Percentiles rank a stretch among this genome's conserved stretches.
phyloP scores from a whole-genome alignment of 768 basidiomycete species.

The Boletus eberwhitei region DNA sequence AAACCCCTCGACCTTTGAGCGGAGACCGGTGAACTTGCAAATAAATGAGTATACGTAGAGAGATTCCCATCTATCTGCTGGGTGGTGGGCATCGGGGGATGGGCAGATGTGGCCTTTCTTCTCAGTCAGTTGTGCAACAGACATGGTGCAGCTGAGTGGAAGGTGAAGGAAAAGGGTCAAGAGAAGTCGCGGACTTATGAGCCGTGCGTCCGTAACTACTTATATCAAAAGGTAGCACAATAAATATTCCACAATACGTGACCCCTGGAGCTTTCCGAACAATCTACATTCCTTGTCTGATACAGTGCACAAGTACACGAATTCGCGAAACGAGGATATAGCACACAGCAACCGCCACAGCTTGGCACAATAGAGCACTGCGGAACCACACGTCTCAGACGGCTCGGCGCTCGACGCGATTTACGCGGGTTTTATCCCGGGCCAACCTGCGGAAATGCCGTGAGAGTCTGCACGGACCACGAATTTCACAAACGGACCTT shows the following conservation, averaged over 20 bases:
- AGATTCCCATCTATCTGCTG: constrained; percentile 82
- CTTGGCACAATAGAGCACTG: constrained; percentile 12
- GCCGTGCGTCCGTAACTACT: constrained; percentile 35
- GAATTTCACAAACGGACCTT: constrained; percentile 52
- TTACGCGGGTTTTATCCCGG: constrained; percentile 63
- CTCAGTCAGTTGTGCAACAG: constrained; percentile 33
- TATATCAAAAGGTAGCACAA: constrained; percentile 33
- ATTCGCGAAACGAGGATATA: constrained; percentile 11
- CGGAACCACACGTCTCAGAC: constrained; percentile 1
- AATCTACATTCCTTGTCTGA: constrained; percentile 22
- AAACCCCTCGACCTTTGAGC: constrained; percentile 72
- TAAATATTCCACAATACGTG: constrained; percentile 37
- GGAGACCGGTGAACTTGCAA: constrained; percentile 74
- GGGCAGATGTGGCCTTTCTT: constrained; percentile 55
- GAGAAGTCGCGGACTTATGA: constrained; percentile 34
- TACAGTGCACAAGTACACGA: constrained; percentile 22
- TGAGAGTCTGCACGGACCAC: constrained; percentile 31
- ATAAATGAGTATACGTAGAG: constrained; percentile 85
- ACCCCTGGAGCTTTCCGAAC: constrained; percentile 24
- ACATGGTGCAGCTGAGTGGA: constrained; percentile 35
- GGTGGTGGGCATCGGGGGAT: constrained; percentile 64
- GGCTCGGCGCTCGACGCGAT: constrained; percentile 28
- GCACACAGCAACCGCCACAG: constrained; percentile 19
- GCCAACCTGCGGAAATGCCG: constrained; percentile 57
- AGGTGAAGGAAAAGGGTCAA: constrained; percentile 37